Conservation (phyloP, 2,329 filamentous ascomycete species). For the Plectosphaerella cucumerina region DNA sequence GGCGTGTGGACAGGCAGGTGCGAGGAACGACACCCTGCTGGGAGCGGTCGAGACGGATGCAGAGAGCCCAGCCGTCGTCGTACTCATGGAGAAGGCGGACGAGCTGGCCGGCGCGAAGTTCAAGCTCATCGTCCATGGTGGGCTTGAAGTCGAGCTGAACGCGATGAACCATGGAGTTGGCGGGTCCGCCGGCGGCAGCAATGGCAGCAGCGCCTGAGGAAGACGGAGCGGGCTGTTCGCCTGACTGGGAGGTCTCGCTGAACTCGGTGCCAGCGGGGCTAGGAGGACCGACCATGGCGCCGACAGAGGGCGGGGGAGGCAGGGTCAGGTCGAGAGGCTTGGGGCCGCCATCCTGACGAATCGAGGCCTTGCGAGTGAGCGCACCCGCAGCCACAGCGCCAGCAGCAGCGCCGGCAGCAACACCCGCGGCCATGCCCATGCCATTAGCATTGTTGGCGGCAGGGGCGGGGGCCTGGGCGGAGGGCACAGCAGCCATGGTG, state of each 20-base stretch:
- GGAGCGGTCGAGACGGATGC: slow-evolving; percentile 83
- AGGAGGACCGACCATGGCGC: slow-evolving; percentile 31
- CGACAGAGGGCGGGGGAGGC: slow-evolving; percentile 24
- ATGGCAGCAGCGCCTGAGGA: slow-evolving; percentile 55
- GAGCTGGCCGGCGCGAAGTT: slow-evolving; percentile 73
- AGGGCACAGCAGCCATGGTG: slow-evolving; percentile 19
- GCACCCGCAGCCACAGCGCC: slow-evolving; percentile 30
- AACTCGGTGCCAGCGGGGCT: slow-evolving; percentile 63
- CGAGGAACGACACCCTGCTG: slow-evolving; percentile 90
- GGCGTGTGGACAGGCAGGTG: slow-evolving; percentile 87
- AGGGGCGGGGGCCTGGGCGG: slow-evolving; percentile 36
- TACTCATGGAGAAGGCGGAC: slow-evolving; percentile 92
- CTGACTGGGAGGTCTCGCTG: slow-evolving; percentile 47
- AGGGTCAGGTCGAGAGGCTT: slow-evolving; percentile 52
- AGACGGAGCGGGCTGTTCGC: slow-evolving; percentile 36
- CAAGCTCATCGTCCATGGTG: slow-evolving; percentile 88
- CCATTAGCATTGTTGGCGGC: neutral
- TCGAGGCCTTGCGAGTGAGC: slow-evolving; percentile 51
- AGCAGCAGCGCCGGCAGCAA: slow-evolving; percentile 17
- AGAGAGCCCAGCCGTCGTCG: slow-evolving; percentile 97
- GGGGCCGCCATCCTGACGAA: slow-evolving; percentile 46
- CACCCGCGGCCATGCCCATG: slow-evolving; percentile 32
- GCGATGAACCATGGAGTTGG: slow-evolving; percentile 70
- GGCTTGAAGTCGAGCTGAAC: slow-evolving; percentile 93
- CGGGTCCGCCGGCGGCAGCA: slow-evolving; percentile 57